Percentiles rank a stretch among this genome's conserved stretches.
These are phyloP conservation scores for Cryptosporidium canis DNA, from an alignment of 169 alveolate genomes.

Conservation along the genomic window DNA sequence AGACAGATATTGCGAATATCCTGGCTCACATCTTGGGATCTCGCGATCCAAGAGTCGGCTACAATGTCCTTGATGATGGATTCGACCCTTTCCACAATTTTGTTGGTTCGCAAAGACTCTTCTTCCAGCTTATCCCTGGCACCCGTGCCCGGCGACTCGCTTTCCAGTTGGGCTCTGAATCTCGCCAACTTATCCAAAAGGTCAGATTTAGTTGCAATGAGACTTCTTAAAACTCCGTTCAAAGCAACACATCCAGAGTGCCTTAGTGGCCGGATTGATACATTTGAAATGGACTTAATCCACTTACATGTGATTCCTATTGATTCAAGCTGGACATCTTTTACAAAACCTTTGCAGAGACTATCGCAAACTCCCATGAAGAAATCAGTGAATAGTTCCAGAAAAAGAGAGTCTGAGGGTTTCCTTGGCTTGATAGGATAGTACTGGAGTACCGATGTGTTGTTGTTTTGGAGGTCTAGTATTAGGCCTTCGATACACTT, in stretches of 20 bases:
- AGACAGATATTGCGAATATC: constrained; percentile 27
- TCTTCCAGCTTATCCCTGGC: constrained; percentile 19
- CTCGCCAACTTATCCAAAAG: constrained; percentile 25
- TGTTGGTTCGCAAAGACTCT: neutral
- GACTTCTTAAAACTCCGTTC: constrained; percentile 44
- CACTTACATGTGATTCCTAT: constrained; percentile 14
- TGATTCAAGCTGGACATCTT: neutral
- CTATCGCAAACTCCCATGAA: constrained; percentile 32
- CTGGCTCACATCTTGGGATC: constrained; percentile 37
- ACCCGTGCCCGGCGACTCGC: constrained; percentile 18
- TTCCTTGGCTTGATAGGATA: constrained; percentile 53
- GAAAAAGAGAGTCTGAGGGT: constrained; percentile 7
- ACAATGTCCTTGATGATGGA: neutral
- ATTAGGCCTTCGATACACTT: constrained; percentile 7
- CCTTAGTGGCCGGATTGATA: constrained; percentile 42
- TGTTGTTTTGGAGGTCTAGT: constrained; percentile 29
- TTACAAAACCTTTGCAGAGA: neutral
- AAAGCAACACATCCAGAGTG: constrained; percentile 55
- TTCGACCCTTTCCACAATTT: neutral
- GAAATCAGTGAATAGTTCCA: constrained; percentile 9
- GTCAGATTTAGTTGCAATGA: neutral
- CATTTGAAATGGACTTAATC: neutral
- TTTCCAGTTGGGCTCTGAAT: constrained; percentile 30
- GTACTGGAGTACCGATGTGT: constrained; percentile 15
- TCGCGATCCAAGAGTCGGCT: constrained; percentile 12